Evolutionary conservation across 2,329 filamentous ascomycete species (phyloP), one percentile per base, ranked within the genome.

Genomic region (Cadophora sp.): DNA sequence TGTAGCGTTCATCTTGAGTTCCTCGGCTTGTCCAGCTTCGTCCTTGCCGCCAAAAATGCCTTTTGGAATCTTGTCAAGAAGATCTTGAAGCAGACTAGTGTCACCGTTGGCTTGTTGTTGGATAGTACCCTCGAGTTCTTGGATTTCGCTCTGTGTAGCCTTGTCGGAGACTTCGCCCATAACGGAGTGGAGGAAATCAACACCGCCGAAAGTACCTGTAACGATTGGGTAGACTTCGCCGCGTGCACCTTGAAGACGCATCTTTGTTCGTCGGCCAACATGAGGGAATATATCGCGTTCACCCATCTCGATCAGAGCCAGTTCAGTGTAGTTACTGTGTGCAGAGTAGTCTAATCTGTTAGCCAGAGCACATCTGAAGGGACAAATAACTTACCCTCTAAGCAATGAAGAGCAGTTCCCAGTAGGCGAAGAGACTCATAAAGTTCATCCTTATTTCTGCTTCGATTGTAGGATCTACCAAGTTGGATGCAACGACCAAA

Each of bases 121-220:
- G 58, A 97, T 89, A 20, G 92, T 91, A n/a, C 90, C 91, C 79
- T 97, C 92, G 13, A 97, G 89, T 74, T 94, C 90, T 76, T 96
- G 88, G 64, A 98, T 89, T 77, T 98, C 95, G 68, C 92, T 96
- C 78, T 97, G 94, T 36, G 91, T 94, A 68, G 94, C 83, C 81
- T 97, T 97, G 80, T 97, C 94, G 47, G 91, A 91, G 61, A 97
- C 88, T 81, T 90, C 88, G 66, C 88, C 87, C 55, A 87, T 92
- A 36, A 97, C 94, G 0, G 92, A 96, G 81, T 97, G 93, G 68
- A 97, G 82, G 81, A 97, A 97, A 76, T 97, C 95, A 16, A 97
- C 94, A 70, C 94, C 94, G 69, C 94, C 94, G 79, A 97, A 97
- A 7, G 94, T 97, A 67, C 95, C 94, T 1, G 94, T 97, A 53